Conservation (phyloP, 768 basidiomycete species). For the Kwoniella europaea region DNA sequence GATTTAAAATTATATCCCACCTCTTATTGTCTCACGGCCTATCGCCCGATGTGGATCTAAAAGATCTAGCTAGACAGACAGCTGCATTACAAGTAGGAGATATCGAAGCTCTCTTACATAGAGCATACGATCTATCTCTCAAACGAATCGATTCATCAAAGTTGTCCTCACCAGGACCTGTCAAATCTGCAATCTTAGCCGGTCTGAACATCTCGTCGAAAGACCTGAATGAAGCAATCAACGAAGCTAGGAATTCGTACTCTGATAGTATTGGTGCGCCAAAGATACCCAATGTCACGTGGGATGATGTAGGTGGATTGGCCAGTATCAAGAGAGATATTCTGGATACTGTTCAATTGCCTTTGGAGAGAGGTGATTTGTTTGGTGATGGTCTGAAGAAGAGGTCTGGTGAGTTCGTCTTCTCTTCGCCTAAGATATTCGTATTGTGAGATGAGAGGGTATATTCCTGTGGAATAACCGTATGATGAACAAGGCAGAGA, state of each 20-base stretch:
- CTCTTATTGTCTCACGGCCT: conserved; percentile 61
- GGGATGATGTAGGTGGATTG: conserved; percentile 97
- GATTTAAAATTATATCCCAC: conserved; percentile 67
- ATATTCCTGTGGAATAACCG: too few species aligned
- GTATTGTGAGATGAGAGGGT: too few species aligned
- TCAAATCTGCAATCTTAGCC: conserved; percentile 35
- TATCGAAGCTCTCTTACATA: conserved; percentile 70
- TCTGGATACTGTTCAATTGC: conserved; percentile 91
- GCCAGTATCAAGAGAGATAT: conserved; percentile 87
- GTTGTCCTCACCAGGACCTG: not conserved
- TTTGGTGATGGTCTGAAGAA: conserved; percentile 93
- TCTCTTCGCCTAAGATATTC: not conserved
- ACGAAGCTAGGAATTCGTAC: conserved; percentile 74
- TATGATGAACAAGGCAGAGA: too few species aligned
- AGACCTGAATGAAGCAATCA: conserved; percentile 76
- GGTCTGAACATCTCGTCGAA: conserved; percentile 61
- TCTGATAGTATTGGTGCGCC: conserved; percentile 96
- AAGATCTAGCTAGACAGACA: conserved; percentile 76
- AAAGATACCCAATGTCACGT: conserved; percentile 89
- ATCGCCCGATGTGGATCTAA: conserved; percentile 79
- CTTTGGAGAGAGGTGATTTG: conserved; percentile 84
- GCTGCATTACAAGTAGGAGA: conserved; percentile 88
- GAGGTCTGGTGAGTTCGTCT: conserved; percentile 72
- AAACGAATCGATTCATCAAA: conserved; percentile 21
- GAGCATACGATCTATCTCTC: conserved; percentile 66